Evolutionary conservation across 2,329 filamentous ascomycete genomes (phyloP).

Genomic region (Aureobasidium vineae): DNA sequence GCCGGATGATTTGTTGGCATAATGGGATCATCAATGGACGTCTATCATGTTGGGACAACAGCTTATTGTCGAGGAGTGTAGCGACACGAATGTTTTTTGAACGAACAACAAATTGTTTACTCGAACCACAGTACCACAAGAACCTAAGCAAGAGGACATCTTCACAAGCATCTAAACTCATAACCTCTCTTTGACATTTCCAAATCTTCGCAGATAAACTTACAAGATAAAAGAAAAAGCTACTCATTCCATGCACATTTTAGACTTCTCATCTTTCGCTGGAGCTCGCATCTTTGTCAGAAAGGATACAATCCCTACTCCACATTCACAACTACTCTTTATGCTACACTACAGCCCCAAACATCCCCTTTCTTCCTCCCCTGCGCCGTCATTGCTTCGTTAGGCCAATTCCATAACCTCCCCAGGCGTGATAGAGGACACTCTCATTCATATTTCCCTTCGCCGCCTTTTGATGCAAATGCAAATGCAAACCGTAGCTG

Average conservation of each 20-base stretch:
- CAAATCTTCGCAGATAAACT: neutral
- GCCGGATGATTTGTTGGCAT: no score
- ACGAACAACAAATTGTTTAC: neutral
- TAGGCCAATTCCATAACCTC: neutral
- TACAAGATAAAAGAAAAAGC: neutral
- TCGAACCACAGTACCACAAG: neutral
- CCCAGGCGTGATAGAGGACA: neutral
- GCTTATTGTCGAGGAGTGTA: neutral
- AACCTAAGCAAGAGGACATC: neutral
- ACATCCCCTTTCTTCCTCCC: neutral
- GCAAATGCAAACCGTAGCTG: constrained; percentile 15
- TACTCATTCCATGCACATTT: neutral
- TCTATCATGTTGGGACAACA: no score
- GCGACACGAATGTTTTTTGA: no score
- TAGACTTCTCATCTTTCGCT: neutral
- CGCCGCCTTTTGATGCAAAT: constrained; percentile 15
- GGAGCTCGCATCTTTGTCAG: neutral
- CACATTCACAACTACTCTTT: neutral
- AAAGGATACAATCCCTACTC: neutral
- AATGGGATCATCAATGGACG: no score
- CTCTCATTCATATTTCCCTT: neutral
- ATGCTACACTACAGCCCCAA: neutral
- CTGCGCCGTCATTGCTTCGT: constrained; percentile 8
- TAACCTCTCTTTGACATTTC: neutral
- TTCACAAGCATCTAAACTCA: neutral